phyloP scores from a whole-genome alignment of 148 eudicot species.

The Silene latifolia region DNA sequence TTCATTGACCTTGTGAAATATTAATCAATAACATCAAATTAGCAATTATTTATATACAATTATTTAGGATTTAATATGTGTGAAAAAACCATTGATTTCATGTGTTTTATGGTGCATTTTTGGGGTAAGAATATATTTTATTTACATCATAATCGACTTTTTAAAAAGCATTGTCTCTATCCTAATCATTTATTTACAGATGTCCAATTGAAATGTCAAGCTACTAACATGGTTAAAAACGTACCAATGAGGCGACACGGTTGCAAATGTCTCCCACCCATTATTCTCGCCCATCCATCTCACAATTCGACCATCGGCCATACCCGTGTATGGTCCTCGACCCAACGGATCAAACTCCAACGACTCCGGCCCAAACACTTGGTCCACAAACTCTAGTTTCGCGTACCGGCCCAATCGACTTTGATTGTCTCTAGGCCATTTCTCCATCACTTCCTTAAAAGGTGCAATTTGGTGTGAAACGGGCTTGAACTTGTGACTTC shows the following conservation, averaged over 20 bases:
- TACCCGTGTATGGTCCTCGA: slow-evolving; percentile 74
- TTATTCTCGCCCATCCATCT: slow-evolving; percentile 65
- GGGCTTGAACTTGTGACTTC: slow-evolving; percentile 74
- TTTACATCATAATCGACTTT: too few relatives aligned
- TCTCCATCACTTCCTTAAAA: slow-evolving; percentile 57
- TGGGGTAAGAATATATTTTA: too few relatives aligned
- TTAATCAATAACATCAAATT: not conserved
- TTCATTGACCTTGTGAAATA: slow-evolving; percentile 58
- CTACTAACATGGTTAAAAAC: not conserved
- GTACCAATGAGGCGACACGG: slow-evolving; percentile 63
- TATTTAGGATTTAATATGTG: too few relatives aligned
- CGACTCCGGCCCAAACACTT: slow-evolving; percentile 85
- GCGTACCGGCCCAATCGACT: slow-evolving; percentile 59
- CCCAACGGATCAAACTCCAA: slow-evolving; percentile 70
- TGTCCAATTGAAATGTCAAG: too few relatives aligned
- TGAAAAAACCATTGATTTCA: too few relatives aligned
- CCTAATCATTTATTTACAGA: too few relatives aligned
- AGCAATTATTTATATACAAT: too few relatives aligned
- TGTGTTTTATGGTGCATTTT: too few relatives aligned
- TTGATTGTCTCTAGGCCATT: slow-evolving; percentile 70
- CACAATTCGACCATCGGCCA: slow-evolving; percentile 79
- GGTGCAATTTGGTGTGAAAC: slow-evolving; percentile 69
- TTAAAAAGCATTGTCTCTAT: too few relatives aligned
- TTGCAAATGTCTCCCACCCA: slow-evolving; percentile 88
- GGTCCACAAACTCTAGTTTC: slow-evolving; percentile 57